Evolutionary conservation across 1,284 basidiomycete species (phyloP), one percentile per base, ranked within the genome.

Genomic region (Sphaerobolus stellatus): DNA sequence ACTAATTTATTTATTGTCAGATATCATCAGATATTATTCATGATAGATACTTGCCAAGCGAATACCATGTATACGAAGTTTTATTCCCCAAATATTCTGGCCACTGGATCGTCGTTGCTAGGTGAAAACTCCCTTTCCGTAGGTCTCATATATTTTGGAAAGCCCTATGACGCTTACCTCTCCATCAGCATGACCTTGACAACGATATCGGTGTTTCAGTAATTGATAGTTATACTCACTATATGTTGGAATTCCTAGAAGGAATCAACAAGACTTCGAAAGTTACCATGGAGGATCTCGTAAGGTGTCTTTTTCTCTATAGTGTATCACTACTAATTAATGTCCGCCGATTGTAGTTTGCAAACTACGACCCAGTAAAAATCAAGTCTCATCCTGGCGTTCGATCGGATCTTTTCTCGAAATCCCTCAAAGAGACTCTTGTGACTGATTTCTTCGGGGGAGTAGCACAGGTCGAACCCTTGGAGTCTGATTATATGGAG

Each of bases 21-120:
- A 54, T 99, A 98, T 75, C 96, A 98, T 69, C 92, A 96, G 70
- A 86, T 99, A 36, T 83, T 99, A 64, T 98, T 98, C 77, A 97
- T 98, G 90, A 88, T 97, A 60, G 96, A 99, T 68, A 99, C 96
- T 0, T 99, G 97, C 65, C 95, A 99, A 71, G 97, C 96, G 24
- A 97, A 94, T 66, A 94, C 93, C 1, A 89, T 99, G 86, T 97
- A 92, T 67, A 86, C 89, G 43, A 90, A 94, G 64, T 87, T 98
- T 63, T 98, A 98, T 72, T 95, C 92, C 1, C 95, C 96, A 1
- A 95, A 98, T 65, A 89, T 99, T 43, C 82, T 98, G 6, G 94
- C 96, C 0, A 95, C 94, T 0, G 97, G 95, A 0, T 95, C 92
- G 0, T 92, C 92, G 6, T 72, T 81, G 48, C 77, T 96, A n/a